Evolutionary conservation across 768 basidiomycete species (phyloP), one percentile per base, ranked within the genome.

Genomic region (Lentinus brumalis): DNA sequence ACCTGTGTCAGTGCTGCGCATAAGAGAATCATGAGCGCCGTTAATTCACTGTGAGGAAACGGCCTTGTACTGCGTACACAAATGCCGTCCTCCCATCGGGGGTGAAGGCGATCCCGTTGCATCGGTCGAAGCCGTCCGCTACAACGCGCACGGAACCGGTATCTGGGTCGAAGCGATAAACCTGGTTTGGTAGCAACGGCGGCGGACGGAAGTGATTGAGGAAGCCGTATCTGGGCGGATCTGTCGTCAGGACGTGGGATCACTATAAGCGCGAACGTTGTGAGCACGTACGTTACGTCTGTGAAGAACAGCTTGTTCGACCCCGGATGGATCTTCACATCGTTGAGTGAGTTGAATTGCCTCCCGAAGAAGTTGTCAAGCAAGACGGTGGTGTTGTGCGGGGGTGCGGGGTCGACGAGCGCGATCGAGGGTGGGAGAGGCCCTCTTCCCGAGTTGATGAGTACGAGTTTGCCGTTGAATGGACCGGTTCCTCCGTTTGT

Each of bases 261-360:
- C 21, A 7, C 45, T 39, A 30, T 66, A 30, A 38, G 49, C 18
- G 14, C 11, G 21, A 29, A 15, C 18, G 31, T 18, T 4, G 29
- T 11, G 35, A 11, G 35, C 41, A 47, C 84, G 47, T 75, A 91
- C 83, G 78, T 76, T 15, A 79, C 78, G 67, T 94, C 91, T 0
- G 91, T 92, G 74, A 93, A 91, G 75, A 88, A 91, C 2, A 92
- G 65, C 41, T 83, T 83, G 40, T 85, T 85, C 62, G 81, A 87
- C 4, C 73, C 72, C 1, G 88, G 89, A 54, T 91, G 86, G 3
- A 91, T 76, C 66, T 89, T 91, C 60, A 88, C 78, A 64, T 94
- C 91, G 70, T 92, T 91, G 52, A 93, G 71, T 1, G 91, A 91
- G 73, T 89, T 92, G 75, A 92, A 94, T 64, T 91, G 90, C 3